Base-by-base conservation (phyloP, 148 eudicot genomes). In the Pouteria glomerata region DNA sequence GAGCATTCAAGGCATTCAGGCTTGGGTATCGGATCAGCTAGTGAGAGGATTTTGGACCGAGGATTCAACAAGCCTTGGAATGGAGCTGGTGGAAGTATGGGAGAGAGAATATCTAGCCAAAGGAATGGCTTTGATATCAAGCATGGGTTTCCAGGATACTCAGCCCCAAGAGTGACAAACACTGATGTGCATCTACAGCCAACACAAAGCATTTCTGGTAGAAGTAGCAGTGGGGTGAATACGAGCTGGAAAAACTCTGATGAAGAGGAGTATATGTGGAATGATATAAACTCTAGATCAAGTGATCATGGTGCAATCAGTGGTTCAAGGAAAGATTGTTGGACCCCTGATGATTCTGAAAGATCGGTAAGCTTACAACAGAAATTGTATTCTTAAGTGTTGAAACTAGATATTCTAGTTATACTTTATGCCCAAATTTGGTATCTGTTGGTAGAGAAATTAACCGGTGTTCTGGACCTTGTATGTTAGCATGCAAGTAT, bases 181-280 rank as follows among this genome's bases (percentile, higher is more conserved):
- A 30, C 69, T 52, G 80, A 78, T 48, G 60, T 65, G 64, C 66
- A 60, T 63, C 57, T 78, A 55, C 86, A 74, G 45, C 71, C 82
- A 34, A 55, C 52, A 66, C 83, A 76, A 41, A 82, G 72, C 62
- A 47, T 74, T 64, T 53, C 81, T 42, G 79, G 80, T 59, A 85
- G 78, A 82, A 84, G 82, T 69, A 75, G 81, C 60, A 72, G 78
- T 65, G 96, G 76, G 56, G 50, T 86, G 53, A 80, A 84, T 72
- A 73, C 72, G 78, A 91, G 88, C 89, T 95, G 98, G 98, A 88
- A 91, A 80, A 82, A 87, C 82, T 86, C 96, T 61, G 97, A 89
- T 64, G 98, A 95, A 74, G 98, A 95, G 87, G 97, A 95, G 87
- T 95, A 73, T 63, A 77, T 77, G 76, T 91, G 98, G 98, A 91